phyloP scores from a whole-genome alignment of 2,329 filamentous ascomycete species.

The Diplodia corticola region DNA sequence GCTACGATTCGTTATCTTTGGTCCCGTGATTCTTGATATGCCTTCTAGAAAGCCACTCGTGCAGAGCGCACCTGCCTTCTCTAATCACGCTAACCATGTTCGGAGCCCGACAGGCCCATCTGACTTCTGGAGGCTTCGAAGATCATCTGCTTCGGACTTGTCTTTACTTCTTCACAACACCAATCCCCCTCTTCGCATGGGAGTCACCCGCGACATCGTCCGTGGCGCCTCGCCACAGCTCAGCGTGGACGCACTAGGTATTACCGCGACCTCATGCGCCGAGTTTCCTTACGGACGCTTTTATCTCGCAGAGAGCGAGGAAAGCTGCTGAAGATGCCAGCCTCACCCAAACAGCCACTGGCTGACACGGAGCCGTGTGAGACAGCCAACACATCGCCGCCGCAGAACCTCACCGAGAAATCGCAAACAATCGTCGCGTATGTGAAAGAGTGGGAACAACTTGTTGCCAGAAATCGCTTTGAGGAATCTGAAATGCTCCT shows the following conservation, averaged over 20 bases:
- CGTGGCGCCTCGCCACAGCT: background rate
- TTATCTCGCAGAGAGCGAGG: too few species aligned
- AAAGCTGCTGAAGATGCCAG: background rate
- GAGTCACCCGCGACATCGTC: background rate
- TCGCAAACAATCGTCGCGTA: too few species aligned
- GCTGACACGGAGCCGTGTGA: background rate
- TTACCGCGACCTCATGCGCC: too few species aligned
- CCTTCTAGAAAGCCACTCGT: too few species aligned
- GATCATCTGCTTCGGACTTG: background rate
- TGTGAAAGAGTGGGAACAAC: background rate
- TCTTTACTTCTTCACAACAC: background rate
- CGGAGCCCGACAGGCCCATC: too few species aligned
- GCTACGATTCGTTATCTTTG: too few species aligned
- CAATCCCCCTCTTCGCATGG: background rate
- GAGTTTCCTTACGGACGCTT: too few species aligned
- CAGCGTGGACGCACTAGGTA: too few species aligned
- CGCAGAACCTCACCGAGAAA: background rate
- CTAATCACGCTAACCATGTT: too few species aligned
- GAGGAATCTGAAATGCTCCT: background rate
- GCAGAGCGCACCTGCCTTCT: too few species aligned
- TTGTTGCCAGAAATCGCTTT: background rate
- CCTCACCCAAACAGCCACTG: background rate
- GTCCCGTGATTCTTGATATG: too few species aligned
- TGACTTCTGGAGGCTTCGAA: too few species aligned
- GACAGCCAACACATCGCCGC: background rate